Evolutionary conservation across 1,139 yeast genomes (phyloP), one percentile per base, ranked within the genome.

Genomic region (Suhomyces panamericanus): DNA sequence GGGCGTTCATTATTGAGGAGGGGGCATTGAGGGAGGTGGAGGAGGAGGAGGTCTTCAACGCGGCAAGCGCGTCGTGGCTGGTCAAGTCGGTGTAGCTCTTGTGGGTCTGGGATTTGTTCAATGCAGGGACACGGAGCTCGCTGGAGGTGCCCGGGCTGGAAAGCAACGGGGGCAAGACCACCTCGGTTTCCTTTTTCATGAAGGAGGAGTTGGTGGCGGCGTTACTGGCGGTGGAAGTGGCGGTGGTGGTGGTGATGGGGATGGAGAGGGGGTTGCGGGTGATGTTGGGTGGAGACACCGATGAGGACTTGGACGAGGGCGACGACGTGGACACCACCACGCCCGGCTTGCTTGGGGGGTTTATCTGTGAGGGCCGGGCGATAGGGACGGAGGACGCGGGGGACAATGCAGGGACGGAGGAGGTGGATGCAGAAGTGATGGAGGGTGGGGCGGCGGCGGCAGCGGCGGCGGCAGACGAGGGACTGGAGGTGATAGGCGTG

Each of bases 401-500:
- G 4, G 55, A 37, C 13, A 39, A 34, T 22, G 38, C 38, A 8
- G 37, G 14, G 6, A 24, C 24, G 20, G 37, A 32, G 4, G 37
- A 11, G 5, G 15, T 20, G 11, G 37, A 32, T n/a, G 37, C 22
- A n/a, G 40, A 31, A 10, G 35, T 12, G 6, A 27, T 30, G n/a
- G 43, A n/a, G 32, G 49, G 43, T 15, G 54, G 47, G 2, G 53
- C 54, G 6, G 52, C 42, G 9, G 55, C 49, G 9, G 53, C 45
- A 6, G 55, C 51, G 4, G 50, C 53, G 3, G 50, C 48, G 2
- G 55, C 55, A 1, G 51, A 34, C 4, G 54, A 46, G 0, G 55
- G 49, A 33, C 52, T 50, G 8, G 55, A 50, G 1, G 53, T 52
- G 12, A 52, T 49, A 3, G 55, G 54, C 3, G 50, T 49, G 37